Evolutionary conservation across 2,329 filamentous ascomycete species (phyloP).

Genomic region (Intubia oerlemansii): DNA sequence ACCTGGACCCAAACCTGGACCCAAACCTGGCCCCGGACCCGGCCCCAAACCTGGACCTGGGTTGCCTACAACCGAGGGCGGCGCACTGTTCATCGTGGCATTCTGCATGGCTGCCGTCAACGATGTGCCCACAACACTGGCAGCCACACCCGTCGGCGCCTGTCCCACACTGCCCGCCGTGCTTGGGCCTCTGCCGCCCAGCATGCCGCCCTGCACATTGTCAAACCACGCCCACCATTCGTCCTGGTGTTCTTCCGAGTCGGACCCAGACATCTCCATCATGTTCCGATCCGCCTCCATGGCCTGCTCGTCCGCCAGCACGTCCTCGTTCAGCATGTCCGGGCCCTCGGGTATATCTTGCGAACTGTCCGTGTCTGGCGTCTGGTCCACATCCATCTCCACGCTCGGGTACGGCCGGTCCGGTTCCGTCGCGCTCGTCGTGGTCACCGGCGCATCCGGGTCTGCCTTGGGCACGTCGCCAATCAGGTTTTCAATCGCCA

Average conservation of each 20-base stretch:
- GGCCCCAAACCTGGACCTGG: too few species aligned
- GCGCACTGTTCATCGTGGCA: too few species aligned
- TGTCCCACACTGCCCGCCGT: slow-evolving; percentile 1
- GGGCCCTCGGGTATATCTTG: slow-evolving; percentile 1
- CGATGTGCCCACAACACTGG: too few species aligned
- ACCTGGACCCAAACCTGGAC: too few species aligned
- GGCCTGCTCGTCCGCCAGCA: neutral
- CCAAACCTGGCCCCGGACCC: too few species aligned
- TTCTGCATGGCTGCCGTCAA: too few species aligned
- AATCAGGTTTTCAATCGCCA: slow-evolving; percentile 5
- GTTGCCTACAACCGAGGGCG: too few species aligned
- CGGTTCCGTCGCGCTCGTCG: neutral
- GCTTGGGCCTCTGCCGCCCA: slow-evolving; percentile 1
- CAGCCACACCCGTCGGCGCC: neutral
- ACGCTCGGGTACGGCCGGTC: neutral
- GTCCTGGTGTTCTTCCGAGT: slow-evolving; percentile 2
- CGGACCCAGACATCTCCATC: slow-evolving; percentile 2
- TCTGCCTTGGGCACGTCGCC: slow-evolving; percentile 2
- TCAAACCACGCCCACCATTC: slow-evolving; percentile 8
- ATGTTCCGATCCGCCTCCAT: neutral
- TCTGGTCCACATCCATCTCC: slow-evolving; percentile 4
- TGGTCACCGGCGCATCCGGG: neutral
- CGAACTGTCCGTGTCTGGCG: too few species aligned
- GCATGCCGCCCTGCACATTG: slow-evolving; percentile 2
- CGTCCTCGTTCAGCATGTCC: slow-evolving; percentile 1